A percentile compares a stretch with the other conserved stretches of the same genome.
These are phyloP conservation scores for Lactifluus hygrophoroides DNA, from an alignment of 768 basidiomycete genomes.

Conservation along the genomic window DNA sequence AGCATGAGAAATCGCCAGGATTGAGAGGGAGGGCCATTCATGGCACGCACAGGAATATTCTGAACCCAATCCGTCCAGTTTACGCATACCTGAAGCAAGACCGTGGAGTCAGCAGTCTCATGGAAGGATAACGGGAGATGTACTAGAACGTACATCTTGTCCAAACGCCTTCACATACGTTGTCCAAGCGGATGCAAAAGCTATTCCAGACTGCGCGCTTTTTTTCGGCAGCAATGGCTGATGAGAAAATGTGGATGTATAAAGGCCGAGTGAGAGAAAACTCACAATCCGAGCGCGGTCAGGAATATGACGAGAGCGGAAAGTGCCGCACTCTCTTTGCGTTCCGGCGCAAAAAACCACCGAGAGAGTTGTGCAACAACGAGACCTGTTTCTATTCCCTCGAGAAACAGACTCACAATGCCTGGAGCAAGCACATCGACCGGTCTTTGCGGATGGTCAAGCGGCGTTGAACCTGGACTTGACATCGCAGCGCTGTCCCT, in stretches of 20 bases:
- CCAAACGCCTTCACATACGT: background rate
- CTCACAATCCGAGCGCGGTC: constrained; percentile 8
- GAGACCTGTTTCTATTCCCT: constrained; percentile 4
- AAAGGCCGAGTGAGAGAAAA: too few relatives aligned
- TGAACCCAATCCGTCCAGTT: background rate
- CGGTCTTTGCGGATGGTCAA: background rate
- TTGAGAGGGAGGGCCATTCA: background rate
- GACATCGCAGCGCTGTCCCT: background rate
- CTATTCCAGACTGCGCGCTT: constrained; percentile 4
- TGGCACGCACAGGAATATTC: background rate
- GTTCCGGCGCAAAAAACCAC: background rate
- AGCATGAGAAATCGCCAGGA: background rate
- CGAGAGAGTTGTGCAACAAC: constrained; percentile 4
- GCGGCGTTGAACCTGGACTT: background rate
- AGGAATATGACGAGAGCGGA: background rate
- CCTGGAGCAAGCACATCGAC: background rate
- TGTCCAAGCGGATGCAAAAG: background rate
- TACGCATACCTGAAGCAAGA: background rate
- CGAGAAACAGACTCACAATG: background rate
- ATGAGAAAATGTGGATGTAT: background rate
- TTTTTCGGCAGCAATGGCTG: background rate
- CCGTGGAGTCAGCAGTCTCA: background rate
- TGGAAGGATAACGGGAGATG: background rate
- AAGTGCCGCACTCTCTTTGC: background rate
- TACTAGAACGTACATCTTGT: background rate